Evolutionary conservation across 345 rosid species (phyloP).

Genomic region (Sisymbrium altissimum): DNA sequence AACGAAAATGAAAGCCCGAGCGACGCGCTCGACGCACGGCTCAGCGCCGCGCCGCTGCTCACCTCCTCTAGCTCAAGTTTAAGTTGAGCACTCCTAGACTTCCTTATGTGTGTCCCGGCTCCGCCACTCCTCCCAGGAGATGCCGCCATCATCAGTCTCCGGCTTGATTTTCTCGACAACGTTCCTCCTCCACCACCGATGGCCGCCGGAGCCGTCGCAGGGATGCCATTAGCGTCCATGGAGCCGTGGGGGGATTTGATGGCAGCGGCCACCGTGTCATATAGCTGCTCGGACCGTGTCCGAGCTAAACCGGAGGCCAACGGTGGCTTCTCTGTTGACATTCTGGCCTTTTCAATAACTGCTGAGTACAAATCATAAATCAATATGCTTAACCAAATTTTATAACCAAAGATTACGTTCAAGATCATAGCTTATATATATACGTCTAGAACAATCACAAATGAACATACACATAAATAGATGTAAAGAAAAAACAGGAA

Average conservation of each 20-base stretch:
- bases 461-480: not conserved
- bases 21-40: conserved; percentile 97
- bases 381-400: not conserved
- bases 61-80: conserved; percentile 73
- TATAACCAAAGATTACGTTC: not conserved
- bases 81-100: conserved; percentile 82
- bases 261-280: conserved; percentile 68
- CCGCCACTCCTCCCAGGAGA: conserved; percentile 63
- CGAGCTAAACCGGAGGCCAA: conserved; percentile 51
- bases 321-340: conserved; percentile 54
- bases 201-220: conserved; percentile 16
- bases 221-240: conserved; percentile 35
- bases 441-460: not conserved
- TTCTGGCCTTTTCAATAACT: not conserved
- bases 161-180: conserved; percentile 69
- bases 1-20: conserved; percentile 87
- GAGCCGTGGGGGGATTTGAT: conserved; percentile 49
- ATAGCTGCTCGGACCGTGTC: conserved; percentile 78
- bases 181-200: conserved; percentile 38
- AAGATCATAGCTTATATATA: not conserved
- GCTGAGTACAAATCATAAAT: not conserved
- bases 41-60: conserved; percentile 79
- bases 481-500: not conserved
- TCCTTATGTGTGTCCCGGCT: conserved; percentile 69
- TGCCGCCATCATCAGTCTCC: conserved; percentile 41